Evolutionary conservation across 2,329 filamentous ascomycete genomes (phyloP), one percentile per base, ranked within the genome.

Genomic region (Neodidymelliopsis sp.): DNA sequence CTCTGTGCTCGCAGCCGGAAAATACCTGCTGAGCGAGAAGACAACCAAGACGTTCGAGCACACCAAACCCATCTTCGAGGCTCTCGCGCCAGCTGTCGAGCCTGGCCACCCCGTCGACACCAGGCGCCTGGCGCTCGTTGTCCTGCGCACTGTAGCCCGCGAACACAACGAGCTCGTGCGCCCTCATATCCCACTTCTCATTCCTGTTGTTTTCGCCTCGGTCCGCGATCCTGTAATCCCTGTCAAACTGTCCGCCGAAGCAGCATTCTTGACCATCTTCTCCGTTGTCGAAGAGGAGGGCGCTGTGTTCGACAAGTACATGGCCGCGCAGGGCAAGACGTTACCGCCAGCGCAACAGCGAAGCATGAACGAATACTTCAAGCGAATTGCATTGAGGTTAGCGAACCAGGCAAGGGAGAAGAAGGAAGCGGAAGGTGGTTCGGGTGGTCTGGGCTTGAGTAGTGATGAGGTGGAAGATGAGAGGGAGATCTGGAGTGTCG

Each of bases 341-440:
- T 74, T 97, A 50, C 80, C 86, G 7, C 75, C 89, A 0, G 87
- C 84, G 29, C 85, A 85, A 13, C 94, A 95, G 81, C 83, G 93
- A 61, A 91, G 88, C 71, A 97, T 99, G 88, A 83, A 87, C 50
- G 94, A 99, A 72, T 99, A 99, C 77, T 97, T 97, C 78, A 96
- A 96, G 81, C 82, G 94, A 30, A 90, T 99, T 57, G 91, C 91
- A 1, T 73, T 93, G 65, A 84, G 92, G 61, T 76, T 97, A 15
- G 93, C 89, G n/a, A 83, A 79, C 13, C 94, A 97, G 72, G 91
- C 90, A 2, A 83, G 91, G 54, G 94, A 99, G 77, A 83, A 94
- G 62, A 89, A 85, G 66, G 92, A 96, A 61, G 94, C 94, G 0
- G 92, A 97, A 70, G 93, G 92, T 54, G 94, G 93, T 6, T 83